Evolutionary conservation across 331 rosid species (phyloP).

Genomic region (Malus hybrid): DNA sequence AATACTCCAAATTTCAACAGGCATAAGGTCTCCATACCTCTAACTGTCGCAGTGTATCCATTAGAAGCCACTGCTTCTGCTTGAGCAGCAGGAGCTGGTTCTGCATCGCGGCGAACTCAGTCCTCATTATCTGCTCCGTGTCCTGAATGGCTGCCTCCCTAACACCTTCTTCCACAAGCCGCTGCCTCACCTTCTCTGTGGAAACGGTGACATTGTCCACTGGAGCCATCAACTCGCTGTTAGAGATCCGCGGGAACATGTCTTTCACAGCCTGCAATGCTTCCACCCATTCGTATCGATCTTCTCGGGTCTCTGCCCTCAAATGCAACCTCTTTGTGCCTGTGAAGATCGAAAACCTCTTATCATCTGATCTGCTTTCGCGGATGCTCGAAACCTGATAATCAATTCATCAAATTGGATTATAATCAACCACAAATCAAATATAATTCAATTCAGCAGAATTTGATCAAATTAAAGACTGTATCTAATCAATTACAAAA

Average conservation of each 20-base stretch:
- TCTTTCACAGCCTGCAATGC: slow-evolving; percentile 95
- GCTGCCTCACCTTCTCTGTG: slow-evolving; percentile 64
- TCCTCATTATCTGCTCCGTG: slow-evolving; percentile 80
- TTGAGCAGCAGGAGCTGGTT: slow-evolving; percentile 70
- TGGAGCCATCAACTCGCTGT: slow-evolving; percentile 93
- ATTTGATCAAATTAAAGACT: not conserved
- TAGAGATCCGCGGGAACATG: slow-evolving; percentile 86
- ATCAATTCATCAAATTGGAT: not conserved
- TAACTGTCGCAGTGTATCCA: slow-evolving; percentile 71
- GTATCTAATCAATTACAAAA: not conserved
- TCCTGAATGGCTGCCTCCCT: slow-evolving; percentile 67
- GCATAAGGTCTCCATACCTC: slow-evolving; percentile 66
- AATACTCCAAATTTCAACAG: slow-evolving; percentile 17
- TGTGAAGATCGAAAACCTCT: slow-evolving; percentile 80
- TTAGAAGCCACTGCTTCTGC: slow-evolving; percentile 77
- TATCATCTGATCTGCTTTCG: slow-evolving; percentile 87
- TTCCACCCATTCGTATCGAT: slow-evolving; percentile 79
- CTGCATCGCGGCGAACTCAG: slow-evolving; percentile 66
- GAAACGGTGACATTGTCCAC: slow-evolving; percentile 61
- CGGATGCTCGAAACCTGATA: slow-evolving; percentile 79
- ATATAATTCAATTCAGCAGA: not conserved
- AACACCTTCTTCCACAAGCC: slow-evolving; percentile 66
- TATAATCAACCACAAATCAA: not conserved
- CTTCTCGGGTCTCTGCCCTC: slow-evolving; percentile 84
- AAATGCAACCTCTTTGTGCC: slow-evolving; percentile 92